These are phyloP conservation scores for Zygosaccharomyces pseudobailii DNA, from an alignment of 1,139 yeast genomes.

Conservation along the genomic window DNA sequence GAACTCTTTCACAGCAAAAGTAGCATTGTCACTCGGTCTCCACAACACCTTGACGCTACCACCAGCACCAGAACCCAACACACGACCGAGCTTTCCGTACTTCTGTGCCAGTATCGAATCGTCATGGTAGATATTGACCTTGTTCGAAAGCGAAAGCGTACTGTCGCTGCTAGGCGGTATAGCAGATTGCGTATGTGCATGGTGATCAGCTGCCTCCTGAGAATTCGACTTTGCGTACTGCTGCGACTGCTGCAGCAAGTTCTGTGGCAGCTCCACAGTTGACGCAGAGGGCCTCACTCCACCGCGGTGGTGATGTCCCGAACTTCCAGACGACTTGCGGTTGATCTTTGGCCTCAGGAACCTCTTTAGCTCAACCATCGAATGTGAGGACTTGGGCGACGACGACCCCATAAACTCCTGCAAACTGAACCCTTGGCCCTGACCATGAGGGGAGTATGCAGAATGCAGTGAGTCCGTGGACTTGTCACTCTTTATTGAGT, in stretches of 20 bases:
- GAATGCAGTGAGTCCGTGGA: slow-evolving; percentile 21
- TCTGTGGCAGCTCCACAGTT: slow-evolving; percentile 9
- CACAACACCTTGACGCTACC: slow-evolving; percentile 88
- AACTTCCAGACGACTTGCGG: slow-evolving; percentile 22
- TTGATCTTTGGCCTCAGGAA: slow-evolving; percentile 44
- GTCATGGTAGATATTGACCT: slow-evolving; percentile 42
- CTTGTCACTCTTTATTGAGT: slow-evolving; percentile 27
- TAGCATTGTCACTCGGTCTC: slow-evolving; percentile 72
- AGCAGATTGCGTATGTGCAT: slow-evolving; percentile 33
- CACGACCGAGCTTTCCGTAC: slow-evolving; percentile 85
- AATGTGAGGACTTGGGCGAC: slow-evolving; percentile 39
- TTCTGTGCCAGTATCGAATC: slow-evolving; percentile 71
- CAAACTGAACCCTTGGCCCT: slow-evolving; percentile 3
- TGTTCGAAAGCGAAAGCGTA: slow-evolving; percentile 32
- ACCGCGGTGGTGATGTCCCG: slow-evolving; percentile 20
- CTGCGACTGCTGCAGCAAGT: neutral
- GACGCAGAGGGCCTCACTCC: slow-evolving; percentile 8
- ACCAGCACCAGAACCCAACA: slow-evolving; percentile 96
- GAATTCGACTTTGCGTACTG: slow-evolving; percentile 13
- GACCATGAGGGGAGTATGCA: slow-evolving; percentile 9
- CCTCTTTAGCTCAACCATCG: slow-evolving; percentile 73
- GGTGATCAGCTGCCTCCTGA: slow-evolving; percentile 22
- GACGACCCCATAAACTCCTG: slow-evolving; percentile 10
- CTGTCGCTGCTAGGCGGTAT: slow-evolving; percentile 36
- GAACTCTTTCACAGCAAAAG: slow-evolving; percentile 96